Percentiles rank a stretch among this genome's conserved stretches.
Evolutionary conservation across 208 protist species (phyloP).

Genomic region (Wallacemonas rigidus): DNA sequence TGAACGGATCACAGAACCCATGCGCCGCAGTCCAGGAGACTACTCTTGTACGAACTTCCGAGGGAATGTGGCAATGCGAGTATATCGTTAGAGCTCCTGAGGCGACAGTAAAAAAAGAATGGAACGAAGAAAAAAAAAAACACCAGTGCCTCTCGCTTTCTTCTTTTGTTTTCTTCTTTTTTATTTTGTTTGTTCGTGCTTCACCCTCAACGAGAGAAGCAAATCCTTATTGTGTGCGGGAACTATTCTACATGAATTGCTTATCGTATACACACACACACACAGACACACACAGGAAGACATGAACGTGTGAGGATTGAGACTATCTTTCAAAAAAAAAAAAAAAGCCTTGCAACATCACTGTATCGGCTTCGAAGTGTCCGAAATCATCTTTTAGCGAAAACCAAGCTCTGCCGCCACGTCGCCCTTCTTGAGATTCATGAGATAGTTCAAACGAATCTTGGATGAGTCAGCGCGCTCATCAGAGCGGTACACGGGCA

Average conservation of each 20-base stretch:
- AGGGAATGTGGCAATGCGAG: too few relatives aligned
- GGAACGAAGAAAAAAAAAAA: not conserved
- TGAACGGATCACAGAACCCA: too few relatives aligned
- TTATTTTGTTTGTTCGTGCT: not conserved
- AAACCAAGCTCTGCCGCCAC: conserved; percentile 82
- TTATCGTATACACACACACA: too few relatives aligned
- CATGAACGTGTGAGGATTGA: too few relatives aligned
- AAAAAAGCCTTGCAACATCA: too few relatives aligned
- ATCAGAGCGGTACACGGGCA: conserved; percentile 76
- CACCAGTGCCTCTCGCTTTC: not conserved
- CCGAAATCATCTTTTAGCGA: conserved; percentile 19
- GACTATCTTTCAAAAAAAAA: too few relatives aligned
- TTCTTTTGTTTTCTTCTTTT: not conserved
- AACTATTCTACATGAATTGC: too few relatives aligned
- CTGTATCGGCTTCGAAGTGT: too few relatives aligned
- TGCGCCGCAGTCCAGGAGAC: too few relatives aligned
- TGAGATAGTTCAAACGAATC: conserved; percentile 81
- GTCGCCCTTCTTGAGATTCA: conserved; percentile 88
- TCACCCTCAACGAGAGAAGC: not conserved
- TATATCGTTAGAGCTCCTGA: too few relatives aligned
- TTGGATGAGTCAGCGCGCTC: conserved; percentile 68
- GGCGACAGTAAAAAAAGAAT: not conserved
- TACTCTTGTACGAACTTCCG: too few relatives aligned
- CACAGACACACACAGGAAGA: too few relatives aligned
- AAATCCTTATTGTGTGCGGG: not conserved